These are phyloP conservation scores for Oidiodendron maius DNA, from an alignment of 495 filamentous ascomycete genomes.

Conservation along the genomic window DNA sequence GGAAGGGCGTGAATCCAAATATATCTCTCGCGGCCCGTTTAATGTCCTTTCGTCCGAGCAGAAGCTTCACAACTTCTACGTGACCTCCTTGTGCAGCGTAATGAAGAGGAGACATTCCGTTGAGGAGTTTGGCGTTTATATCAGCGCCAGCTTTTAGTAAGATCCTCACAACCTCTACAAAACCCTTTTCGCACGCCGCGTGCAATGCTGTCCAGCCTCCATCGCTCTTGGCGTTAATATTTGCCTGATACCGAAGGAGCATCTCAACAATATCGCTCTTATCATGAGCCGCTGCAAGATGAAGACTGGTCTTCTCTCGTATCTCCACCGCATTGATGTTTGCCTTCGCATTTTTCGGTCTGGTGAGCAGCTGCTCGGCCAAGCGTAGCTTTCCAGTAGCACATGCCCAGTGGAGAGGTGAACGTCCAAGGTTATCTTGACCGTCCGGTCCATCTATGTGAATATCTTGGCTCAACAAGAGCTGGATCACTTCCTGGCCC, in stretches of 20 bases:
- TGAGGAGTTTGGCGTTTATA: slow-evolving; percentile 44
- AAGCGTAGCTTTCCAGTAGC: slow-evolving; percentile 52
- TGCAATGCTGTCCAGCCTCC: slow-evolving; percentile 58
- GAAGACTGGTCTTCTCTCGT: slow-evolving; percentile 53
- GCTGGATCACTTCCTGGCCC: slow-evolving; percentile 42
- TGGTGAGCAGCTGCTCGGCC: slow-evolving; percentile 46
- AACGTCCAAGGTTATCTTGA: slow-evolving; percentile 41
- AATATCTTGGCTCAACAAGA: slow-evolving; percentile 38
- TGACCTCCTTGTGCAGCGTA: slow-evolving; percentile 55
- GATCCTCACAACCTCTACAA: slow-evolving; percentile 26
- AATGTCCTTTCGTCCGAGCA: slow-evolving; percentile 41
- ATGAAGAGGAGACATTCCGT: slow-evolving; percentile 58
- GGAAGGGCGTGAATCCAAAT: slow-evolving; percentile 56
- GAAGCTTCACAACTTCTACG: slow-evolving; percentile 47
- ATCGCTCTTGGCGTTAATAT: slow-evolving; percentile 42
- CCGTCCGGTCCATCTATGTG: slow-evolving; percentile 35
- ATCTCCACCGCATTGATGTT: slow-evolving; percentile 44
- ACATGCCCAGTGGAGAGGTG: slow-evolving; percentile 59
- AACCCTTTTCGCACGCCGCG: slow-evolving; percentile 54
- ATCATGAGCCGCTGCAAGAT: slow-evolving; percentile 48
- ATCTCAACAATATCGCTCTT: slow-evolving; percentile 45
- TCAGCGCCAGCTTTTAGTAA: slow-evolving; percentile 47
- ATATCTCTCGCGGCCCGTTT: slow-evolving; percentile 47
- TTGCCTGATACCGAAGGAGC: slow-evolving; percentile 44
- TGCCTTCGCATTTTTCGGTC: slow-evolving; percentile 34